These are phyloP conservation scores for Vachellia collinsii DNA, from an alignment of 306 rosid genomes.

Conservation along the genomic window DNA sequence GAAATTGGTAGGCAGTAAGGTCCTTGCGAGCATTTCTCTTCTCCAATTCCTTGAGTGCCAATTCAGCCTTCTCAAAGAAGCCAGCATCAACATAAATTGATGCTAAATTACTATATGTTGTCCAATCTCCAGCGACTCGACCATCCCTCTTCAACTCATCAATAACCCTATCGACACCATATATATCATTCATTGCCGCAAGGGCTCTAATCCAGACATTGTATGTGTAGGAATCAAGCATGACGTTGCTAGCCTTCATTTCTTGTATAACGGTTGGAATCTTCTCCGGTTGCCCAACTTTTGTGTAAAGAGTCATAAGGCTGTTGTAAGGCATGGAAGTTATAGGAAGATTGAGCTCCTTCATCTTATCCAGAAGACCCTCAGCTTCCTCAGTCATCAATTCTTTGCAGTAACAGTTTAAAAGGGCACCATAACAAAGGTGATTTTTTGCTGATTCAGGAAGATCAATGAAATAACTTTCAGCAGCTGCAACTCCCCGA, in stretches of 20 bases:
- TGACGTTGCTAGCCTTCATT: constrained; percentile 66
- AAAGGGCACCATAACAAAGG: constrained; percentile 81
- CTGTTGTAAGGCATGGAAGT: constrained; percentile 76
- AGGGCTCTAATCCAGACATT: constrained; percentile 81
- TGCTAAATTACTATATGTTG: constrained; percentile 78
- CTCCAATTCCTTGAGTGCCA: constrained; percentile 83
- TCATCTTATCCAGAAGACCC: constrained; percentile 82
- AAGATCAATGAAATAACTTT: constrained; percentile 70
- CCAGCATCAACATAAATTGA: constrained; percentile 76
- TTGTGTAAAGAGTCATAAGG: constrained; percentile 83
- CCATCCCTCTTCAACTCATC: constrained; percentile 93
- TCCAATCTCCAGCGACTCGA: constrained; percentile 77
- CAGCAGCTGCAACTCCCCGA: constrained; percentile 73
- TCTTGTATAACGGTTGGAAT: constrained; percentile 70
- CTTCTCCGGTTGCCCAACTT: constrained; percentile 63
- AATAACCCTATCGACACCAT: constrained; percentile 81
- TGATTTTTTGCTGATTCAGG: constrained; percentile 80
- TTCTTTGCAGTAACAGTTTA: constrained; percentile 95
- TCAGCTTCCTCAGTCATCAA: constrained; percentile 79
- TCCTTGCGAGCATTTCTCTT: constrained; percentile 63
- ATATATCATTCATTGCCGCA: constrained; percentile 75
- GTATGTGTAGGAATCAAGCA: constrained; percentile 69
- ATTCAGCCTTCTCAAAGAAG: constrained; percentile 70
- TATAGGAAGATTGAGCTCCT: constrained; percentile 76
- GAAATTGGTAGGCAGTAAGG: constrained; percentile 76